Percentiles rank a stretch among this genome's conserved stretches.
phyloP scores from a whole-genome alignment of 169 alveolate species.

The Neospora caninum region DNA sequence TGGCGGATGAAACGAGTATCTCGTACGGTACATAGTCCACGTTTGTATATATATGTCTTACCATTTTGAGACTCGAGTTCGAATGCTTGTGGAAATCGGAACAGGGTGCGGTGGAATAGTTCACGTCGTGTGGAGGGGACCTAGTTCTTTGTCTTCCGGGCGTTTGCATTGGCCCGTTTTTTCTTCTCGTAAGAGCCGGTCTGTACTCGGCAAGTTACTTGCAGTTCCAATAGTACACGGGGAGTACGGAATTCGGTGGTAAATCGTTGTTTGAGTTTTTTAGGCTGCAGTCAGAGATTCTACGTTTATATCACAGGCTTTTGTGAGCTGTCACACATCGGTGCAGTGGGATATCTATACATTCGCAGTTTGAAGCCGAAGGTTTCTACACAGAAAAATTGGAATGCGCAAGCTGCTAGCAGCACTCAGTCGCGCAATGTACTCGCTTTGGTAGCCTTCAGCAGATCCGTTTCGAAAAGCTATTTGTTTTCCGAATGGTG shows the following conservation, averaged over 20 bases:
- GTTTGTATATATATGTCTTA: too few species aligned
- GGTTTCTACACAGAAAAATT: background rate
- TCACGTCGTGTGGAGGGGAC: background rate
- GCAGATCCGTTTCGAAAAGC: background rate
- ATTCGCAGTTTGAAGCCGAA: background rate
- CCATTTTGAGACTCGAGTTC: background rate
- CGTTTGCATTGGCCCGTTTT: background rate
- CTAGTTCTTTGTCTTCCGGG: background rate
- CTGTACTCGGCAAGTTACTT: background rate
- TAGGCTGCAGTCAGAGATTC: background rate
- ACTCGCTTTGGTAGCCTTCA: background rate
- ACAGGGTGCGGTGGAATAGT: background rate
- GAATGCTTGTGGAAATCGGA: background rate
- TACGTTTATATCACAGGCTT: background rate
- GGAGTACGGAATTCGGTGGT: background rate
- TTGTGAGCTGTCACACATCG: background rate
- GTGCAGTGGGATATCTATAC: background rate
- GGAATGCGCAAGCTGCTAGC: background rate
- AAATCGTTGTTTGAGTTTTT: background rate
- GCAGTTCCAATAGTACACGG: background rate
- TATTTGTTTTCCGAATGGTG: background rate
- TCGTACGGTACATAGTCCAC: too few species aligned
- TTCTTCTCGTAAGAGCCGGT: background rate
- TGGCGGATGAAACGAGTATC: too few species aligned
- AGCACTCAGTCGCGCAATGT: background rate